Evolutionary conservation across 2,329 filamentous ascomycete species (phyloP).

Genomic region (Botrytis aclada): DNA sequence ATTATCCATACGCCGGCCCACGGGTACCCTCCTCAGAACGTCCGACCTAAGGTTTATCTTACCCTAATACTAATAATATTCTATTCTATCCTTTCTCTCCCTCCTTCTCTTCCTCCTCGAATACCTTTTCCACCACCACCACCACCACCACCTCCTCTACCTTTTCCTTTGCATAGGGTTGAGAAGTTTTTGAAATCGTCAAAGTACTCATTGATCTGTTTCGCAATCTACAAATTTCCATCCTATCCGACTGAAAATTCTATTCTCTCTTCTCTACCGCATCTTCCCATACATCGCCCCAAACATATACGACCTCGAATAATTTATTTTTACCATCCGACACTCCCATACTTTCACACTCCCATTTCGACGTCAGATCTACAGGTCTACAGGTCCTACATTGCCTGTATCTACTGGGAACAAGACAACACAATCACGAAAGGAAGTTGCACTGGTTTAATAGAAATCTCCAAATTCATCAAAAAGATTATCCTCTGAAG

Average conservation of each 20-base stretch:
- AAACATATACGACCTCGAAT: not conserved
- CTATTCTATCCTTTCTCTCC: not conserved
- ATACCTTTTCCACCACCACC: not conserved
- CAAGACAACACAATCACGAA: not conserved
- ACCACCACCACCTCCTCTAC: not conserved
- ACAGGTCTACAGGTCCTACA: slow-evolving; percentile 3
- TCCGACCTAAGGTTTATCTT: not conserved
- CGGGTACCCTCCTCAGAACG: not conserved
- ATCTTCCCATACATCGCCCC: not conserved
- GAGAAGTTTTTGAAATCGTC: not conserved
- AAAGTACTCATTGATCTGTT: not conserved
- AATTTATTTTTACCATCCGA: not conserved
- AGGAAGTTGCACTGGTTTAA: not conserved
- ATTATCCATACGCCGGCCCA: not conserved
- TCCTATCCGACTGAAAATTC: not conserved
- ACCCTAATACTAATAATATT: not conserved
- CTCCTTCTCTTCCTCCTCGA: not conserved
- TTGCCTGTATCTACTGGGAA: not conserved
- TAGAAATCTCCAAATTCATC: not conserved
- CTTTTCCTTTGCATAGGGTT: not conserved
- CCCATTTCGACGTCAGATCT: not conserved
- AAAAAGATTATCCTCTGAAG: slow-evolving; percentile 8
- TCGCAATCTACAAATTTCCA: not conserved
- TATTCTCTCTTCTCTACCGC: not conserved
- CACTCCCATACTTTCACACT: not conserved